Evolutionary conservation across 192 early-diverging fungal genomes (phyloP).

Genomic region (Thamnidium elegans): DNA sequence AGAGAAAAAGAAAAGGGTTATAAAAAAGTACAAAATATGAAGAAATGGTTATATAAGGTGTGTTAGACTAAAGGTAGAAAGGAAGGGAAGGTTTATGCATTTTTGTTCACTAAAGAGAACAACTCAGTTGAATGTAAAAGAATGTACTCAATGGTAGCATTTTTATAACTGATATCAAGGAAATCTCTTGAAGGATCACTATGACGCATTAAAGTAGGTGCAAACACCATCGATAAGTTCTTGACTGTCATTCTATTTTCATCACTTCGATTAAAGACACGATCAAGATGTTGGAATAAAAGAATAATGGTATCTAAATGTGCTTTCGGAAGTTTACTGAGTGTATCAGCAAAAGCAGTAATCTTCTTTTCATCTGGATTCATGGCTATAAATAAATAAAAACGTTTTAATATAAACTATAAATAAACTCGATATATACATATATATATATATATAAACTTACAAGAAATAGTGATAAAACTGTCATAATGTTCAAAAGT

Average conservation of each 20-base stretch:
- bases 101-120: conserved; percentile 3
- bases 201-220: conserved; percentile 77
- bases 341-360: conserved; percentile 35
- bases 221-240: conserved; percentile 94
- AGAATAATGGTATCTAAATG: conserved; percentile 59
- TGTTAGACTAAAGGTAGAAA: too few species aligned
- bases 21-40: background rate
- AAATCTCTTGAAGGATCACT: conserved; percentile 60
- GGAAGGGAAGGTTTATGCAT: too few species aligned
- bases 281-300: conserved; percentile 58
- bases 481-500: conserved; percentile 60
- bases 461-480: conserved; percentile 54
- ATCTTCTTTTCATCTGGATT: conserved; percentile 33
- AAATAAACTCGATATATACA: background rate
- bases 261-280: conserved; percentile 55
- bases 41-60: background rate
- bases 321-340: conserved; percentile 52
- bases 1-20: background rate
- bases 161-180: conserved; percentile 72
- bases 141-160: conserved; percentile 67
- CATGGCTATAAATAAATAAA: conserved; percentile 21
- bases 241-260: conserved; percentile 90
- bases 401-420: background rate
- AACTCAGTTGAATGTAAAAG: conserved; percentile 48
- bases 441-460: conserved; percentile 24